Evolutionary conservation across 371 early-diverging fungal species (phyloP).

Genomic region (Mortierella sp.): DNA sequence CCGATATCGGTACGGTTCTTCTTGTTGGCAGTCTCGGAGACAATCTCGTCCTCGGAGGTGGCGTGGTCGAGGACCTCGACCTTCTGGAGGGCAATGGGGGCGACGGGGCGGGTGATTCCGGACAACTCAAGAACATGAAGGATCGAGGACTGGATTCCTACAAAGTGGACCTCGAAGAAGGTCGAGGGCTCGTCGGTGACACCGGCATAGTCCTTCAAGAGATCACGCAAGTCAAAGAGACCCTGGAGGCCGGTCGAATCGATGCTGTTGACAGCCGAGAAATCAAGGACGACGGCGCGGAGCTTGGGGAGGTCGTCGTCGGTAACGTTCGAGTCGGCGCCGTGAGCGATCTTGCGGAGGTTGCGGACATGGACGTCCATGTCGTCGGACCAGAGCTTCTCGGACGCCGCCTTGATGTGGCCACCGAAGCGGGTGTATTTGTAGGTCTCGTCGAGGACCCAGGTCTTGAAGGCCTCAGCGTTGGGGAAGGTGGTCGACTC

Average conservation of each 20-base stretch:
- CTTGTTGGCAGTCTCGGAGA: not conserved
- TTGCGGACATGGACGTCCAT: slow-evolving; percentile 44
- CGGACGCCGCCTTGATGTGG: slow-evolving; percentile 21
- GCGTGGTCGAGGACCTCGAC: slow-evolving; percentile 34
- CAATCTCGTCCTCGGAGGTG: not conserved
- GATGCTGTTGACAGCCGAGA: slow-evolving; percentile 82
- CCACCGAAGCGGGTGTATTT: slow-evolving; percentile 57
- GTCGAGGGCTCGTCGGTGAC: slow-evolving; percentile 34
- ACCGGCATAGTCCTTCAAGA: slow-evolving; percentile 67
- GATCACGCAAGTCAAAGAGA: slow-evolving; percentile 71
- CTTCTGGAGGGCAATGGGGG: slow-evolving; percentile 41
- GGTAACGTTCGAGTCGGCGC: slow-evolving; percentile 32
- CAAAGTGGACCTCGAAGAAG: slow-evolving; percentile 59
- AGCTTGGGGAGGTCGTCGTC: slow-evolving; percentile 65
- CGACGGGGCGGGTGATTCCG: slow-evolving; percentile 59
- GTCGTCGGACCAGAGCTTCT: slow-evolving; percentile 54
- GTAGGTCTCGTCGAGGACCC: slow-evolving; percentile 61
- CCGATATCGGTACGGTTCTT: slow-evolving; percentile 15
- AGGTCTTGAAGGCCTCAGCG: slow-evolving; percentile 64
- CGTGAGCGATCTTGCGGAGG: slow-evolving; percentile 43
- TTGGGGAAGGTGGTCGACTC: slow-evolving; percentile 85
- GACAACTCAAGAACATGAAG: slow-evolving; percentile 57
- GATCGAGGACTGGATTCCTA: slow-evolving; percentile 49
- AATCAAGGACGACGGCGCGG: slow-evolving; percentile 84
- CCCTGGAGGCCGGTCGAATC: slow-evolving; percentile 87